Evolutionary conservation across 352 stramenopile species (phyloP), one percentile per base, ranked within the genome.

Genomic region (Phytophthora agathidicida): DNA sequence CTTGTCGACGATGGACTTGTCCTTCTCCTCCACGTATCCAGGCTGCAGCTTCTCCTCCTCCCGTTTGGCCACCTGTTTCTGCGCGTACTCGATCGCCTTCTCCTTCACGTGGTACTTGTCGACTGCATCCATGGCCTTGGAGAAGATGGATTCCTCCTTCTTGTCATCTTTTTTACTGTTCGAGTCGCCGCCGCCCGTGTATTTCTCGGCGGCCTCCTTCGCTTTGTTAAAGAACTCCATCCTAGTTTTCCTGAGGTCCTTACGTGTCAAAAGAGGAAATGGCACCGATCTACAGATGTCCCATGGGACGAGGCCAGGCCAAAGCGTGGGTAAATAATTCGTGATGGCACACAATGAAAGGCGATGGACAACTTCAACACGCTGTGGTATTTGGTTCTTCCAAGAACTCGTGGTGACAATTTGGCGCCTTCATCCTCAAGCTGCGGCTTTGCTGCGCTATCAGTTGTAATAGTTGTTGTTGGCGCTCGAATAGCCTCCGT

Each of bases 151-250:
- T 14, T 65, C 54, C 14, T 70, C 47, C n/a, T 64, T 65, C 28
- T 62, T 48, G 27, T 45, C 42, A 19, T 47, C 42, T 1, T 26
- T 54, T 7, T 53, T 66, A 20, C 28, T 46, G 31, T 32, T 63
- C 22, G 58, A 50, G 22, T 68, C 43, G 14, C 51, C 30, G 17
- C 47, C 42, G 27, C 46, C 33, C 22, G 27, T 39, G 23, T 59
- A 59, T 46, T 65, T 65, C 45, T 51, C 46, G 6, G 38, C 46
- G 17, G 43, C 55, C 28, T 69, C 52, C 28, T 69, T 69, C 27
- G 60, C 60, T 37, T 70, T 70, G 31, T 64, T 70, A 4, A 70
- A 56, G 7, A 70, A 60, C 9, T 70, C 61, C 61, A 70, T 70
- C 1, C 26, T 22, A 11, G 10, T 8, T 17, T 4, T 36, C 8